phyloP scores from a whole-genome alignment of 495 filamentous ascomycete genomes.

The Rhypophila decipiens region DNA sequence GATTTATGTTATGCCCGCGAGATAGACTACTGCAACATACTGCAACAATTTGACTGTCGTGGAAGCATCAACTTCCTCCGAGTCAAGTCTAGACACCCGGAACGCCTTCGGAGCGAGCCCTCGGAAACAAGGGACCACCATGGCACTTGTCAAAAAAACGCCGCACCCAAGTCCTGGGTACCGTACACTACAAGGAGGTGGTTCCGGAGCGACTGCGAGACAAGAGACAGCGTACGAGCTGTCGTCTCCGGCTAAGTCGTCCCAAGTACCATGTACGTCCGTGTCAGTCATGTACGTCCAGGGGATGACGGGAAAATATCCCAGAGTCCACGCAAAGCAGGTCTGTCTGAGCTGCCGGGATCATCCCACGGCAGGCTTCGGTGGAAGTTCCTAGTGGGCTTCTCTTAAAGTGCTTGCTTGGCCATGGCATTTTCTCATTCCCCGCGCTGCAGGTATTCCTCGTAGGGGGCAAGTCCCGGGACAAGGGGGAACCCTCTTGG shows the following conservation, averaged over 20 bases:
- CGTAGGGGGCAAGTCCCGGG: not conserved
- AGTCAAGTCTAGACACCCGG: slow-evolving; percentile 6
- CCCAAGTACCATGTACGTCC: slow-evolving; percentile 12
- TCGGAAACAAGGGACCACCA: slow-evolving; percentile 7
- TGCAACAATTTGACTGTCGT: not conserved
- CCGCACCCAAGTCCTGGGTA: slow-evolving; percentile 5
- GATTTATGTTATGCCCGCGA: no score
- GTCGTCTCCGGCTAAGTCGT: slow-evolving; percentile 6
- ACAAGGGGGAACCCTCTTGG: not conserved
- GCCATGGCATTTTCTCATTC: not conserved
- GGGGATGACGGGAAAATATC: slow-evolving; percentile 10
- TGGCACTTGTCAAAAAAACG: slow-evolving; percentile 13
- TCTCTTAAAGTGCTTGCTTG: not conserved
- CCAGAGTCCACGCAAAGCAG: slow-evolving; percentile 7
- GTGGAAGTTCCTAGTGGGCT: not conserved
- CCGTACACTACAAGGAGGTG: slow-evolving; percentile 3
- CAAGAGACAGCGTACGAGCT: no score
- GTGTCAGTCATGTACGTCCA: slow-evolving; percentile 22
- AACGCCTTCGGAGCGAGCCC: slow-evolving; percentile 8
- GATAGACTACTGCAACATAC: no score
- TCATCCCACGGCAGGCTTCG: slow-evolving; percentile 5
- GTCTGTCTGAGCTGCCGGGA: slow-evolving; percentile 10
- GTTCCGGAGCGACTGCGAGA: no score
- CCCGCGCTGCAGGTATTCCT: not conserved
- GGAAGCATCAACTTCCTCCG: no score